Evolutionary conservation across 768 basidiomycete species (phyloP).

Genomic region (Mycena sanguinolenta): DNA sequence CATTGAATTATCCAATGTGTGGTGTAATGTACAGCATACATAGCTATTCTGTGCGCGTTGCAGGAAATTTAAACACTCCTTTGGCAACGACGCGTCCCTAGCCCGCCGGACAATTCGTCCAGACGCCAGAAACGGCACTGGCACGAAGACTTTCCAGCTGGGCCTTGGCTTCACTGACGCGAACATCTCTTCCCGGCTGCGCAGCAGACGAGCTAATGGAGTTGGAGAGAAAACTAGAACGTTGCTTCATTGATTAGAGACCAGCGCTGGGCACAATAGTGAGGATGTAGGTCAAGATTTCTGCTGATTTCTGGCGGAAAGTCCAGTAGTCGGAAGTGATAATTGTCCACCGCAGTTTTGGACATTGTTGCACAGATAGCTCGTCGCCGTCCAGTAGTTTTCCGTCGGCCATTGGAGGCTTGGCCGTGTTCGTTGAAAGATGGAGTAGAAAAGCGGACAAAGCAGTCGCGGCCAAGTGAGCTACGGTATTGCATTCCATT

Average conservation of each 20-base stretch:
- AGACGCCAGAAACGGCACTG: conserved; percentile 13
- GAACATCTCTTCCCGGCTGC: conserved; percentile 19
- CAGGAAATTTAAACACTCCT: conserved; percentile 27
- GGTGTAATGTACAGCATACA: no score
- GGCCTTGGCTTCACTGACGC: background rate
- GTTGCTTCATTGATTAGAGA: background rate
- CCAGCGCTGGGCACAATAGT: conserved; percentile 4
- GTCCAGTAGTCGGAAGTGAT: conserved; percentile 18
- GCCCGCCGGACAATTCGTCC: conserved; percentile 35
- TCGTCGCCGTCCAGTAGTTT: no score
- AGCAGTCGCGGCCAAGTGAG: conserved; percentile 10
- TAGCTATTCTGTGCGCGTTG: no score
- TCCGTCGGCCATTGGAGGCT: no score
- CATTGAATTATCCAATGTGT: no score
- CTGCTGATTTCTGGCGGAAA: conserved; percentile 22
- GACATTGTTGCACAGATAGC: no score
- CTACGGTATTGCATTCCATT: no score
- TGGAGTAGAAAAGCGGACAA: background rate
- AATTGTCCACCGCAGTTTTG: background rate
- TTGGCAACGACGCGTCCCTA: conserved; percentile 9
- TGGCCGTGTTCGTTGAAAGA: no score
- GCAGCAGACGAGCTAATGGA: conserved; percentile 16
- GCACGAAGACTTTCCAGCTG: conserved; percentile 16
- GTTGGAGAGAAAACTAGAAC: background rate
- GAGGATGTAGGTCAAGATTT: conserved; percentile 18